Evolutionary conservation across 2,329 filamentous ascomycete species (phyloP), one percentile per base, ranked within the genome.

Genomic region (Paecilomyces formosus): DNA sequence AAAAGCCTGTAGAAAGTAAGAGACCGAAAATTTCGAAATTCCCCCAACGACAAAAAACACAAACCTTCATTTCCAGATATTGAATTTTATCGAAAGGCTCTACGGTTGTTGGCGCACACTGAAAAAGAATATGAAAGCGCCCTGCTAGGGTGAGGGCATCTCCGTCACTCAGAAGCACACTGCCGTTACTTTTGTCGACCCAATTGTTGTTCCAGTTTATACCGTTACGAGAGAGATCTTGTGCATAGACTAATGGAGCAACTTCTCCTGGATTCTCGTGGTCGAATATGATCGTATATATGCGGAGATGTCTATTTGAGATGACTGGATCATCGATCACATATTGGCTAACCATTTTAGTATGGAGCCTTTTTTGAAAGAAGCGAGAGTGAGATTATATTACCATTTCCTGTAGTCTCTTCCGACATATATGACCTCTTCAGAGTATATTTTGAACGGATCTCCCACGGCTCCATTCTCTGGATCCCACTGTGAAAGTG

Each of bases 261-360:
- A 78, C 62, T 22, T 72, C 66, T 13, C 64, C 58, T 0, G 67
- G 68, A 18, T 74, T 69, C 2, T 74, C 72, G 33, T 72, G 64
- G 58, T 78, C 74, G 58, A 74, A 77, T 2, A 76, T 64, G 13
- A 79, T 68, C 9, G 72, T 72, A 61, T 79, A 78, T 53, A 80
- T 73, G 18, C 71, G 70, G 12, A 79, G 51, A 59, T 80, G 78
- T 31, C 63, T 68, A 50, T 74, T 73, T 3, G 78, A 80, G 13
- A 78, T 62, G 30, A 64, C 59, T 6, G 63, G 67, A 54, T 77
- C 69, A 2, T 70, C 57, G 21, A 78, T 45, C 6, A 70, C 61
- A 56, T 68, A 71, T 55, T 72, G 65, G 60, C 76, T 78, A 24
- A 13, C 53, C 9, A 12, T 21, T 21, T 53, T 9, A 30, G 33